Evolutionary conservation across 129 eudicot genomes (phyloP), one percentile per base, ranked within the genome.

Genomic region (Centaurea solstitialis): DNA sequence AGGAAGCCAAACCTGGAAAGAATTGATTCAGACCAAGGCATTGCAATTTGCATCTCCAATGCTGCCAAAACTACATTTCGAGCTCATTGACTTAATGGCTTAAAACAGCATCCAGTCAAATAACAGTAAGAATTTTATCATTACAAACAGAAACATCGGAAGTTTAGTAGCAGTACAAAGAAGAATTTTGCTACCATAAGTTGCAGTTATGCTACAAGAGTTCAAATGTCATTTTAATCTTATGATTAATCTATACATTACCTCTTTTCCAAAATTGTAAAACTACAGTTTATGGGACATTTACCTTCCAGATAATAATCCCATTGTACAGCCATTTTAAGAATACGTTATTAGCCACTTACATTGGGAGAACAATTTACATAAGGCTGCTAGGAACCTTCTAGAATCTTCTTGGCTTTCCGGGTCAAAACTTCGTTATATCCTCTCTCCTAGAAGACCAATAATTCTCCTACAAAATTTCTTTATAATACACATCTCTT

Each of bases 391-490:
- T 50, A 50, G 21, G 62, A 50, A 50, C 20, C 62, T 50, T 50
- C 62, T 4, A 50, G 21, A 50, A 50, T 50, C 62, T 50, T 50
- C 21, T 50, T 50, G 62, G 62, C 40, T 66, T 24, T 81, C 35
- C 33, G 38, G 59, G 66, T 76, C 67, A 79, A 87, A 81, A 57
- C 72, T 71, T 69, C 62, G 57, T 18, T 62, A 45, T 37, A 40
- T 35, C 21, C 30, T 78, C 75, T 13, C 30, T 78, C 75, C 41
- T 78, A 24, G 62, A 83, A 73, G 82, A 72, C 62, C 72, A 70
- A 61, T 72, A 70, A 61, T 72, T 71, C 85, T 73, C 74, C 83
- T 74, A 81, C 86, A 84, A 87, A 81, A 87, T 70, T 72, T 72
- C 86, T 57, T 45, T 68, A 77, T 80, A 73, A 73, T 80, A 65